Base-by-base conservation (phyloP, 306 rosid species). In the Acacia melanoxylon region DNA sequence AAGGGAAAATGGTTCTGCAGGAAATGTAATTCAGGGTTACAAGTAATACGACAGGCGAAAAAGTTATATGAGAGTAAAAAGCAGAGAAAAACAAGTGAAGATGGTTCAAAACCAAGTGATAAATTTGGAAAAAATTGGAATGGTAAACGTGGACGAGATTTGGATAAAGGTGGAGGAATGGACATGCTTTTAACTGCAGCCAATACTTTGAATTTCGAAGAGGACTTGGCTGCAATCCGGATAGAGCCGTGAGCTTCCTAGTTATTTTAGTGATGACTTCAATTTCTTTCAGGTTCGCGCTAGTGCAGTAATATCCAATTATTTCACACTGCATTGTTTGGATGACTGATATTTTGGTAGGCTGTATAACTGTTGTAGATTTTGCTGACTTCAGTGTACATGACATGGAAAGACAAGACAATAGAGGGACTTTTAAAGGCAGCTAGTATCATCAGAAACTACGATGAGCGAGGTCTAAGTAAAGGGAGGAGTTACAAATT, bases 1-100 rank as follows among this genome's bases (percentile, higher is more conserved):
- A 69, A 13, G 4, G 97, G 97, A 15, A 85, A 89, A 78, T 96
- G 98, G 98, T 96, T 91, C 83, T 96, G 99, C 85, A 85, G 70
- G 86, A 90, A 86, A 78, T 96, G 99, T 70, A 82, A 87, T 69
- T 86, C 85, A 2, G 92, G 92, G 78, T 88, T 92, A 35, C 84
- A 82, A 82, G 91, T 88, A 77, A 87, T 96, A 77, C 78, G 77
- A 51, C 86, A 7, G 75, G 97, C 91, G 11, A 91, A 85, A 84
- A 86, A 68, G 83, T 85, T 85, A 8, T 86, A 83, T 17, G 93
- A 87, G 87, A 93, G 70, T 42, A 86, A 56, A 61, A 84, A 77
- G 72, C 84, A 33, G 83, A 84, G 66, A 58, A 84, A 59, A 83
- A 76, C 80, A 61, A 82, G 78, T 56, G 81, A 77, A 72, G 82